Base-by-base conservation (phyloP, 257 asterid species). In the Capsicum baccatum region DNA sequence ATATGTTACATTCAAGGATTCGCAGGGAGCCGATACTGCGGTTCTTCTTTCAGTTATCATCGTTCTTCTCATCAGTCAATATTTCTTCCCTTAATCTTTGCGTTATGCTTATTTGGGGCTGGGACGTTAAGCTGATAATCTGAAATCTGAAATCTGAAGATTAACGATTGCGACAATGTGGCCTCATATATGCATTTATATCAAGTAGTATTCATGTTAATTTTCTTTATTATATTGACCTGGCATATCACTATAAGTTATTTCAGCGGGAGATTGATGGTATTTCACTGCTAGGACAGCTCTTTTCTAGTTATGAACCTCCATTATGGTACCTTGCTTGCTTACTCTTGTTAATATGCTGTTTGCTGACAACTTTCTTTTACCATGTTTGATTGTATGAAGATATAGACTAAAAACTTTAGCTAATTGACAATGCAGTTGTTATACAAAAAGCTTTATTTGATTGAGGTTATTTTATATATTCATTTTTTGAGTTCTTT, bases 1-100 rank as follows among this genome's bases (percentile, higher is more conserved):
- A 80, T 96, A 84, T 90, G 99, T 96, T 62, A 94, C 98, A 58
- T 94, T 96, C 92, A 94, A 92, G 91, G 98, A 96, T 88, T 82
- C 87, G 13, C 98, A 94, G 89, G 99, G 99, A 86, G 98, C 99
- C 70, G 98, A 96, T 84, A 94, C 99, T 55, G 99, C 99, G 19
- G 92, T 93, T 86, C 99, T 96, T 90, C 98, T 96, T 86, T 94
- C 98, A 91, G 99, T 96, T 87, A 89, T 67, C 88, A 71, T 83
- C 85, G 9, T 86, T 79, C 21, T 47, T 63, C 69, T 50, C 2
- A 78, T 7, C 81, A 56, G 48, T 60, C 42, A 67, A 59, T 6
- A 11, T 60, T 67, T 44, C 39, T 73, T 47, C 42, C 42, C 58
- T 73, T n/a, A 47, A 39, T 73, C 16, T 48, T 73, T 47, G 12